A percentile compares a stretch with the other conserved stretches of the same genome.
These are phyloP conservation scores for Mycena alexandri DNA, from an alignment of 768 basidiomycete genomes.

Conservation along the genomic window DNA sequence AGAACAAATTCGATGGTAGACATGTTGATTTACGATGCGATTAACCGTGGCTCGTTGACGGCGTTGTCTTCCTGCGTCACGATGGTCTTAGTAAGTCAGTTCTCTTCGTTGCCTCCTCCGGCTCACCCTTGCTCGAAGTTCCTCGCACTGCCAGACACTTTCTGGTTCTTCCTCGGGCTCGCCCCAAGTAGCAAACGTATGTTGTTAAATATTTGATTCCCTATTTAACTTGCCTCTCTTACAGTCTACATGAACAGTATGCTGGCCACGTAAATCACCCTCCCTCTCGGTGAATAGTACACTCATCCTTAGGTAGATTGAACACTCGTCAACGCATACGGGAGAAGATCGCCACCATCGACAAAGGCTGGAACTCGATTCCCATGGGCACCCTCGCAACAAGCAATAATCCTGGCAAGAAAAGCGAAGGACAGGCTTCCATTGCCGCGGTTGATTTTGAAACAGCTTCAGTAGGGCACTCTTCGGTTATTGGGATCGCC, in stretches of 20 bases:
- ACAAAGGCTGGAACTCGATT: conserved; percentile 38
- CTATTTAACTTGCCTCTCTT: background rate
- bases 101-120: conserved; percentile 29
- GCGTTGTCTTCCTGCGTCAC: conserved; percentile 27
- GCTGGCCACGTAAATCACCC: conserved; percentile 35
- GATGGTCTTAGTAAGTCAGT: conserved; percentile 30
- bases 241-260: conserved; percentile 37
- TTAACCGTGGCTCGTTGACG: conserved; percentile 32
- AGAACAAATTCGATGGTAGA: conserved; percentile 34
- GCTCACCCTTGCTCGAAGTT: conserved; percentile 27
- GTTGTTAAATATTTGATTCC: background rate
- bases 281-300: too few species aligned
- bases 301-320: too few species aligned
- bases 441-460: too few species aligned
- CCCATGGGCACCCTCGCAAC: too few species aligned
- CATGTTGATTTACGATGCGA: conserved; percentile 31
- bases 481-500: too few species aligned
- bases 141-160: conserved; percentile 25
- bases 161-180: conserved; percentile 34
- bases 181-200: conserved; percentile 31
- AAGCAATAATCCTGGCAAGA: too few species aligned
- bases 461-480: too few species aligned
- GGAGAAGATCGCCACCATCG: conserved; percentile 11
- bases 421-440: too few species aligned
- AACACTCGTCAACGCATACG: conserved; percentile 27